Evolutionary conservation across 768 basidiomycete genomes (phyloP).

Genomic region (Epithele typhae): DNA sequence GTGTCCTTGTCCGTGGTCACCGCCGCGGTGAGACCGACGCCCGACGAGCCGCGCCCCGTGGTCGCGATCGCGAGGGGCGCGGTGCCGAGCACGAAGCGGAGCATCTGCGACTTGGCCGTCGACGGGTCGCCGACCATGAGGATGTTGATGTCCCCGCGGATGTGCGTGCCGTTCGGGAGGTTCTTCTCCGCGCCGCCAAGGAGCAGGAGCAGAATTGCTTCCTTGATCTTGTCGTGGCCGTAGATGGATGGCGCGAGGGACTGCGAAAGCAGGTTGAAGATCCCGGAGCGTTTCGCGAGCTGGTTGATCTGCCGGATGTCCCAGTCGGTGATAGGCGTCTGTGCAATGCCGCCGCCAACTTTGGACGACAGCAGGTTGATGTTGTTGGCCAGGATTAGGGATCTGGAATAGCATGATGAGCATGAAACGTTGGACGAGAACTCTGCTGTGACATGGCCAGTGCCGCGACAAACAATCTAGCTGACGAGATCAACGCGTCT

Average conservation of each 20-base stretch:
- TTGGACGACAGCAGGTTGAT: constrained; percentile 93
- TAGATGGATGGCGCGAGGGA: constrained; percentile 98
- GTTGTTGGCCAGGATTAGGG: constrained; percentile 91
- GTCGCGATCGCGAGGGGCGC: constrained; percentile 98
- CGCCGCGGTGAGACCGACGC: constrained; percentile 97
- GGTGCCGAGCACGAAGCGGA: constrained; percentile 93
- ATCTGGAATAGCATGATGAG: constrained; percentile 42
- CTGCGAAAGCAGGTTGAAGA: constrained; percentile 85
- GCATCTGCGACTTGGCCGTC: constrained; percentile 96
- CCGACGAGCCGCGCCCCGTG: constrained; percentile 96
- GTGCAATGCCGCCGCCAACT: constrained; percentile 91
- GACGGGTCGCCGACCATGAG: constrained; percentile 99
- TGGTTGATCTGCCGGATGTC: constrained; percentile 97
- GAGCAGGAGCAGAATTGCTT: constrained; percentile 86
- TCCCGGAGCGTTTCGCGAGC: constrained; percentile 79
- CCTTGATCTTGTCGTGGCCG: constrained; percentile 95
- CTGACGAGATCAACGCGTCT: too few species aligned
- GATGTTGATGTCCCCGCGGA: constrained; percentile 98
- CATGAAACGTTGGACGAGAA: too few species aligned
- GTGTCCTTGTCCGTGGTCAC: constrained; percentile 99
- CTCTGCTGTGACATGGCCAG: too few species aligned
- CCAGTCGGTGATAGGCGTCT: constrained; percentile 84
- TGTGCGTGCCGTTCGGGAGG: constrained; percentile 93
- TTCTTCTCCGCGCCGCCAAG: constrained; percentile 99
- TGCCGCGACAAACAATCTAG: too few species aligned